Evolutionary conservation across 495 filamentous ascomycete species (phyloP).

Genomic region (Cudoniella acicularis): DNA sequence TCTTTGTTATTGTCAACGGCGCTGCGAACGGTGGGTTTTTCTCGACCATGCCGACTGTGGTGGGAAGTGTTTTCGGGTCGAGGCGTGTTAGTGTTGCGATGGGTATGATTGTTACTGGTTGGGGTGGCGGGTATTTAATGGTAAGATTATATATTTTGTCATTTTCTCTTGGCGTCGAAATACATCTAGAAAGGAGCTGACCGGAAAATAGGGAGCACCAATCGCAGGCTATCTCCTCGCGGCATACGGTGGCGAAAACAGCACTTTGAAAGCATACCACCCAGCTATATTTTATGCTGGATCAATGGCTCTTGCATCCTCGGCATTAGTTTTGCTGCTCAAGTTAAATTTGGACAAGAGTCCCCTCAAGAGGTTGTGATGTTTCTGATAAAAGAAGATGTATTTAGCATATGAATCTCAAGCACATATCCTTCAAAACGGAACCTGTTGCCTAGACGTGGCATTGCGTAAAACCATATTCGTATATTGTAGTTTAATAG

Average conservation of each 20-base stretch:
- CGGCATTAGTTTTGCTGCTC: slow-evolving; percentile 25
- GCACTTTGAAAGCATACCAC: slow-evolving; percentile 45
- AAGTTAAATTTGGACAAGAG: slow-evolving; percentile 28
- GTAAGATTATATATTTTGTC: slow-evolving; percentile 20
- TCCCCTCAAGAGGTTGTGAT: slow-evolving; percentile 30
- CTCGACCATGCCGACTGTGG: slow-evolving; percentile 62
- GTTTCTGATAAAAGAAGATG: not conserved
- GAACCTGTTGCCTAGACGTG: too few species aligned
- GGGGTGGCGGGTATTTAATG: slow-evolving; percentile 56
- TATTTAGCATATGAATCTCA: not conserved
- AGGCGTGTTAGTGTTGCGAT: slow-evolving; percentile 52
- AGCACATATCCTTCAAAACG: not conserved
- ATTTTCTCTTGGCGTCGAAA: slow-evolving; percentile 13
- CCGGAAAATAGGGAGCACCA: slow-evolving; percentile 42
- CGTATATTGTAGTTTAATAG: too few species aligned
- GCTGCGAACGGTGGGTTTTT: slow-evolving; percentile 69
- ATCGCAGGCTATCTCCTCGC: slow-evolving; percentile 57
- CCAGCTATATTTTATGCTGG: slow-evolving; percentile 59
- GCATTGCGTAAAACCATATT: too few species aligned
- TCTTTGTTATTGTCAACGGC: slow-evolving; percentile 66
- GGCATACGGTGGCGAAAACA: slow-evolving; percentile 45
- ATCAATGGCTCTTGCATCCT: slow-evolving; percentile 31
- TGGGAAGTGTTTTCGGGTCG: slow-evolving; percentile 54
- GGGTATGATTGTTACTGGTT: slow-evolving; percentile 59
- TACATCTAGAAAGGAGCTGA: not conserved